phyloP scores from a whole-genome alignment of 2,329 filamentous ascomycete genomes.

The Aquanectria penicillioides region DNA sequence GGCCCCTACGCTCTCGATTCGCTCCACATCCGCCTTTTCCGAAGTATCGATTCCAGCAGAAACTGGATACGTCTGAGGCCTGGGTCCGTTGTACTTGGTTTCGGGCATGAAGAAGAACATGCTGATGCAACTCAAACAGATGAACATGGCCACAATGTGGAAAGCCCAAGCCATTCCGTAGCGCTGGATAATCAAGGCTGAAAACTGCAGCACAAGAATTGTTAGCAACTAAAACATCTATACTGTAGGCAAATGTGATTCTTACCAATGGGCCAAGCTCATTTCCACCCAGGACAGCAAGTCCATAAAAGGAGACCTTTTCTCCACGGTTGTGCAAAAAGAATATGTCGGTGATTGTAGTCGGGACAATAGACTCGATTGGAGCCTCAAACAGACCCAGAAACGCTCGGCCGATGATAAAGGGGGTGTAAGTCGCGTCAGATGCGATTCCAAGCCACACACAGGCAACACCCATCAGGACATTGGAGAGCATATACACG shows the following conservation, averaged over 20 bases:
- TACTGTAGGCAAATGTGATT: neutral
- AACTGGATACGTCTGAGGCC: neutral
- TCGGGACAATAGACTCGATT: slow-evolving; percentile 16
- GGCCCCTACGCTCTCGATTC: neutral
- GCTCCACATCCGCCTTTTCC: neutral
- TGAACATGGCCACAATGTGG: slow-evolving; percentile 16
- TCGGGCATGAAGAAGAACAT: slow-evolving; percentile 23
- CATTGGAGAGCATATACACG: slow-evolving; percentile 9
- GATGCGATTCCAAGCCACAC: slow-evolving; percentile 19
- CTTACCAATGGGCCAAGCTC: slow-evolving; percentile 20
- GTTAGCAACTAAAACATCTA: neutral
- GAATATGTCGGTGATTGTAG: slow-evolving; percentile 17
- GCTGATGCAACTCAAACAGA: slow-evolving; percentile 12
- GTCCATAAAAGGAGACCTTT: slow-evolving; percentile 17
- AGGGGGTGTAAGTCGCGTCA: slow-evolving; percentile 4
- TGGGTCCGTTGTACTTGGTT: slow-evolving; percentile 10
- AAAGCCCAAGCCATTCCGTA: slow-evolving; percentile 17
- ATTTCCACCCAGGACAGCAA: slow-evolving; percentile 15
- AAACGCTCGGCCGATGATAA: slow-evolving; percentile 16
- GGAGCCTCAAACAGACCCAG: slow-evolving; percentile 12
- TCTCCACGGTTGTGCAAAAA: slow-evolving; percentile 16
- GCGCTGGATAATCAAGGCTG: slow-evolving; percentile 14
- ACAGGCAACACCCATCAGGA: slow-evolving; percentile 17
- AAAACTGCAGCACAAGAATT: neutral
- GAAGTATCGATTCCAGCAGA: neutral